Evolutionary conservation across 2,329 filamentous ascomycete species (phyloP).

Genomic region (Fusarium napiforme): DNA sequence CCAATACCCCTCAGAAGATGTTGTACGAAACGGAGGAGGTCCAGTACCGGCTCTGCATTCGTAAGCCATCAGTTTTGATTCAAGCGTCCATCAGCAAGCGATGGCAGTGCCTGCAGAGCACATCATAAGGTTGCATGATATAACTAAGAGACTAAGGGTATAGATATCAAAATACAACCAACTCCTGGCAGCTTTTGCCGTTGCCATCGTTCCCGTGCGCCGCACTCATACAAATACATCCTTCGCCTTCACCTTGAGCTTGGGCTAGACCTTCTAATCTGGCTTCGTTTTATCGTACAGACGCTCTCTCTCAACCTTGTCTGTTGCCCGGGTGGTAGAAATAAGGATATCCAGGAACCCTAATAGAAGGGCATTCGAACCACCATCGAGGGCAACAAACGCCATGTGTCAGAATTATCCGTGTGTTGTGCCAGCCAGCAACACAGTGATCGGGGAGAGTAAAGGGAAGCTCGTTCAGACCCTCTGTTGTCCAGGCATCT

Average conservation of each 20-base stretch:
- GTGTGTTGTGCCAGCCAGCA: conserved; percentile 44
- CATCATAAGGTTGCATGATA: background rate
- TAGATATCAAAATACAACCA: background rate
- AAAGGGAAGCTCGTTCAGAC: conserved; percentile 42
- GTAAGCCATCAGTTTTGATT: background rate
- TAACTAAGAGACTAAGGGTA: background rate
- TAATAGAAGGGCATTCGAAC: conserved; percentile 30
- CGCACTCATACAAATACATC: background rate
- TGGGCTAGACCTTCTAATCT: conserved; percentile 25
- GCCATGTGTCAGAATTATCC: conserved; percentile 20
- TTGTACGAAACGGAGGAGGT: background rate
- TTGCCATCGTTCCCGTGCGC: background rate
- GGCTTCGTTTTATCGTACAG: conserved; percentile 12
- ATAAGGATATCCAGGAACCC: conserved; percentile 22
- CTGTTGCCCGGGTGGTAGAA: conserved; percentile 2
- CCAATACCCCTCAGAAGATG: background rate
- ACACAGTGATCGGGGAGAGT: conserved; percentile 37
- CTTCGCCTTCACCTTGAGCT: conserved; percentile 10
- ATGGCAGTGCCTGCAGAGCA: background rate
- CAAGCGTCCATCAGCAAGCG: too few relatives aligned
- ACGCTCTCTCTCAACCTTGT: background rate
- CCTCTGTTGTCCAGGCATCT: conserved; percentile 40
- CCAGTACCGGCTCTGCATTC: background rate
- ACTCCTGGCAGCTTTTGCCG: background rate
- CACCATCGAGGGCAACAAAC: conserved; percentile 36